Evolutionary conservation across 768 basidiomycete species (phyloP).

Genomic region (Mycena sanguinolenta): DNA sequence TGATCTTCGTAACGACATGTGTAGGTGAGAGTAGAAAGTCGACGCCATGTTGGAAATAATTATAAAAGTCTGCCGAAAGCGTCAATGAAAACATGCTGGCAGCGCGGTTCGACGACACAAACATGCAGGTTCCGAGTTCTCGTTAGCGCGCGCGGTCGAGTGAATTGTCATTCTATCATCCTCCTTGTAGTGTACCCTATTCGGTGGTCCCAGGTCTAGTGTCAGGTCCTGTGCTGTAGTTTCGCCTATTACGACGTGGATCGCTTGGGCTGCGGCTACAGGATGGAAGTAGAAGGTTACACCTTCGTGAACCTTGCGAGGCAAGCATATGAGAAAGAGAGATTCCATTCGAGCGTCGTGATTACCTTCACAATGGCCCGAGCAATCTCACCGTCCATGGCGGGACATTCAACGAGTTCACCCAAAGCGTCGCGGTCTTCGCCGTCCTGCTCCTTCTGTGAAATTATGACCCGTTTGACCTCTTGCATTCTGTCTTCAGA

Average conservation of each 20-base stretch:
- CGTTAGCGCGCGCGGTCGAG: slow-evolving; percentile 59
- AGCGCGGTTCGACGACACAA: slow-evolving; percentile 32
- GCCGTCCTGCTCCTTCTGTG: slow-evolving; percentile 73
- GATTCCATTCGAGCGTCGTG: neutral
- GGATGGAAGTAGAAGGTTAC: slow-evolving; percentile 79
- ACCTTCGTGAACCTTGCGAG: slow-evolving; percentile 77
- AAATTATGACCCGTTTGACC: slow-evolving; percentile 81
- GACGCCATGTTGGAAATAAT: slow-evolving; percentile 92
- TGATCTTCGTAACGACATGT: slow-evolving; percentile 86
- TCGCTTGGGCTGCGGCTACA: slow-evolving; percentile 54
- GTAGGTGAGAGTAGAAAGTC: slow-evolving; percentile 85
- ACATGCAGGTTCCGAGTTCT: slow-evolving; percentile 67
- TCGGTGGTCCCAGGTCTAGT: slow-evolving; percentile 83
- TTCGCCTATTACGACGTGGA: slow-evolving; percentile 76
- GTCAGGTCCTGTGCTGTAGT: slow-evolving; percentile 88
- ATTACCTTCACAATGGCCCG: slow-evolving; percentile 76
- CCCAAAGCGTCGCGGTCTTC: slow-evolving; percentile 77
- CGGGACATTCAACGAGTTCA: slow-evolving; percentile 73
- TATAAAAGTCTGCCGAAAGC: slow-evolving; percentile 81
- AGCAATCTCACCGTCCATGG: slow-evolving; percentile 80
- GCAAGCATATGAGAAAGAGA: slow-evolving; percentile 9
- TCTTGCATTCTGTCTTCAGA: slow-evolving; percentile 79
- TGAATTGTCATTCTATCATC: slow-evolving; percentile 92
- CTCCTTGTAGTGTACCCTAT: slow-evolving; percentile 86
- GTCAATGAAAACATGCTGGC: slow-evolving; percentile 3